Evolutionary conservation across 768 basidiomycete species (phyloP).

Genomic region (Rickenella mellea): DNA sequence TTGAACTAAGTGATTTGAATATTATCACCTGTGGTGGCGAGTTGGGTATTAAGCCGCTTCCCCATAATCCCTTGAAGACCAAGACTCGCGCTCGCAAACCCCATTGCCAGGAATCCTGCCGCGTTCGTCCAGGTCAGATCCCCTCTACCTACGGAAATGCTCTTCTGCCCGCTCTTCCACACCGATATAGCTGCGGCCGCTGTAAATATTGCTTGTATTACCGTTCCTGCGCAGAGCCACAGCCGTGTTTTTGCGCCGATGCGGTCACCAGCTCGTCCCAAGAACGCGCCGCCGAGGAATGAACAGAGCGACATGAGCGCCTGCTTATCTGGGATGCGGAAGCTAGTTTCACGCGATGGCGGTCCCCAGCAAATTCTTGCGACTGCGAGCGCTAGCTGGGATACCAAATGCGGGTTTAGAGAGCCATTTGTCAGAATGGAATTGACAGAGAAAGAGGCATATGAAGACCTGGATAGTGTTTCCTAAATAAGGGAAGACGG

Average conservation of each 20-base stretch:
- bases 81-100: conserved; percentile 70
- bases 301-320: conserved; percentile 69
- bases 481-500: conserved; percentile 32
- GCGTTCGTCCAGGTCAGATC: conserved; percentile 64
- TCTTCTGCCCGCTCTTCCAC: conserved; percentile 57
- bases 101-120: conserved; percentile 60
- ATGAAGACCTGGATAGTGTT: conserved; percentile 1
- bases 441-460: conserved; percentile 3
- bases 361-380: conserved; percentile 64
- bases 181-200: conserved; percentile 63
- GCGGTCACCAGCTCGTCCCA: conserved; percentile 79
- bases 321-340: conserved; percentile 78
- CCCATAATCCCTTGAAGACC: conserved; percentile 84
- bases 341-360: conserved; percentile 38
- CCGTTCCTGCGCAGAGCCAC: conserved; percentile 66
- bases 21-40: conserved; percentile 61
- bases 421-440: background rate
- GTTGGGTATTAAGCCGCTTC: conserved; percentile 72
- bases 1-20: background rate
- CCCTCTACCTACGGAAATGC: conserved; percentile 43
- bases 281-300: conserved; percentile 70
- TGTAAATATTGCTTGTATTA: conserved; percentile 68
- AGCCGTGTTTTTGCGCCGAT: conserved; percentile 63
- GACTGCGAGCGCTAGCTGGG: conserved; percentile 67
- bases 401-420: conserved; percentile 1